Base-by-base conservation (phyloP, 176 grass and related monocot species). In the Musa acuminata region DNA sequence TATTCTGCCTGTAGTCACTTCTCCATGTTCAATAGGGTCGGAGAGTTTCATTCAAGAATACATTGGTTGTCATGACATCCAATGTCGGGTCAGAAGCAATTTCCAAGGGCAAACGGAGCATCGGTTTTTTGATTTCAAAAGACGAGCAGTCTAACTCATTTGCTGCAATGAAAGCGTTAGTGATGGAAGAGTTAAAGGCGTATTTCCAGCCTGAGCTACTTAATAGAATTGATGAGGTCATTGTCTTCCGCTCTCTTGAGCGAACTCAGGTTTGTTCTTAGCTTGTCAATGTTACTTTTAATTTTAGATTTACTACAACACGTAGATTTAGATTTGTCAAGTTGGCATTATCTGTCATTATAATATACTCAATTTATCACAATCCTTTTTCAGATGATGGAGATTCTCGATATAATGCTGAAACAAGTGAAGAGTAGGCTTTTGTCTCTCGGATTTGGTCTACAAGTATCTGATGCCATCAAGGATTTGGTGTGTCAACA, bases 31-130 rank as follows among this genome's bases (percentile, higher is more conserved):
- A 27, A 68, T 80, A 99, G 95, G 95, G 95, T 52, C 90, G 90
- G 23, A 91, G 69, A 72, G 86, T 99, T 89, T 94, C 95, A n/a
- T 99, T 99, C 86, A 99, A 91, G 50, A 99, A 99, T 53, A 91
- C 95, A 55, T 91, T 94, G 82, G 94, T 99, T 89, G 86, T 94
- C 70, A 94, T 99, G 95, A 99, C 95, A 8, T 99, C 90, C 22
- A 99, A 99, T 71, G 80, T 94, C 69, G 95, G 95, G 62, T 99
- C 95, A 27, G 83, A 84, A 59, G 86, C 90, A 84, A 99, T 94
- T 82, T 87, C 88, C 0, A 83, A 83, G 0, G 95, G 96, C 29
- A 89, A 81, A 71, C 86, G 57, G 76, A 89, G 78, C 84, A 79
- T 99, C 55, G 91, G 96, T 67, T 99, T 99, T 82, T 82, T 77